Conservation (phyloP, 768 basidiomycete genomes). For the Lactifluus piperatus region DNA sequence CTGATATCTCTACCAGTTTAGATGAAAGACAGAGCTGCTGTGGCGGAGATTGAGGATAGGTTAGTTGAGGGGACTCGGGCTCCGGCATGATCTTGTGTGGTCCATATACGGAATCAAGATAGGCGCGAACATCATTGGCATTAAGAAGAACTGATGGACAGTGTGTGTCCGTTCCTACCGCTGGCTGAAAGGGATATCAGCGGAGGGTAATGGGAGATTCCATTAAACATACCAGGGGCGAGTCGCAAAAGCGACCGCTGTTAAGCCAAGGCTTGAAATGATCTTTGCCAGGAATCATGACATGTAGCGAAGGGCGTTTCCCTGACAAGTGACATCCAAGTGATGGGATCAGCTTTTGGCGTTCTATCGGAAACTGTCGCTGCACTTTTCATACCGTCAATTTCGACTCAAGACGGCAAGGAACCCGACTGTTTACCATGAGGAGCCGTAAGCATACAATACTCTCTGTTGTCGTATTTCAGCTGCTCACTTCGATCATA, state of each 20-base stretch:
- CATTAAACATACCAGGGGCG: constrained; percentile 5
- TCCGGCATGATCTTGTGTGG: neutral
- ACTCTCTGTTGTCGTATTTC: neutral
- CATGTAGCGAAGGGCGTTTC: neutral
- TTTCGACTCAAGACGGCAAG: neutral
- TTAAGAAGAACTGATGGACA: constrained; percentile 11
- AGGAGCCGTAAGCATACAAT: neutral
- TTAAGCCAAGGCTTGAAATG: neutral
- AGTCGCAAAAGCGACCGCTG: neutral
- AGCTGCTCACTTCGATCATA: neutral
- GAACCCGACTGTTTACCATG: neutral
- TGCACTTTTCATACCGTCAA: neutral
- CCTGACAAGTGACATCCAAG: neutral
- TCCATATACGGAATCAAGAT: constrained; percentile 4
- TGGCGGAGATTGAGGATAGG: neutral
- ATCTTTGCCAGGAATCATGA: constrained; percentile 1
- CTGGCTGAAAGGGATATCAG: constrained; percentile 1
- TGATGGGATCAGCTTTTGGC: neutral
- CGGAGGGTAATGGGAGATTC: neutral
- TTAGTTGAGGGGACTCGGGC: neutral
- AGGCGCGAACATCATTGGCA: neutral
- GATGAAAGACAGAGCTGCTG: neutral
- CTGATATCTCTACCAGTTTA: neutral
- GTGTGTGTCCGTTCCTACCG: neutral
- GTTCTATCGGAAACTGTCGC: neutral